Base-by-base conservation (phyloP, 148 eudicot genomes). In the Cornus suecica region DNA sequence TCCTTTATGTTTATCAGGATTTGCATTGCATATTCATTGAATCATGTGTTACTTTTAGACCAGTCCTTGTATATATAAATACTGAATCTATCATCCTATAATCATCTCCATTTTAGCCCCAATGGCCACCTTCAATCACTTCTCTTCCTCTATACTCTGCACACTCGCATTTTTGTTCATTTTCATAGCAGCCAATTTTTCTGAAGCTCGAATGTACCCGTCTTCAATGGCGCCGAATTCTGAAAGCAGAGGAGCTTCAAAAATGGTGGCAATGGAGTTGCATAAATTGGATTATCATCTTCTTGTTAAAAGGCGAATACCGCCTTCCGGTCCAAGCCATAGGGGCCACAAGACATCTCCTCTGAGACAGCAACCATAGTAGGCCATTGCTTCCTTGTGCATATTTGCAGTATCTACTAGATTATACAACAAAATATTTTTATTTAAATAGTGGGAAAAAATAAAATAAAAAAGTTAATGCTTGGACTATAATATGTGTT, bases 251-350 rank as follows among this genome's bases (percentile, higher is more conserved):
- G 65, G 28, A 61, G 65, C 65, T 61, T 61, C 65, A 10, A 24
- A 24, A 28, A 24, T 61, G 65, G 27, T 2, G 24, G 11, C 14
- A 8, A 3, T 61, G 10, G 28, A 25, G 65, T 24, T 11, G 72
- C 54, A 13, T 13, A 16, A 13, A 18, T 2, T 48, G 0, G 27
- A 24, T 52, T 4, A 20, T 61, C 65, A 25, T 25, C 31, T 69
- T 27, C 72, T 69, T 45, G 60, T 23, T 0, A 69, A 69, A 45
- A 60, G 60, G 22, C 72, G 32, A 45, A 10, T 45, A 14, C 72
- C 72, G n/a, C 4, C 23, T 1, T 69, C 72, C 26, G 60, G 72
- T 69, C 72, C 72, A 26, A 69, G 72, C 72, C 72, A 69, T 18
- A 69, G 22, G 45, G 60, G 72, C 32, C 72, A 69, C 32, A 10